Base-by-base conservation (phyloP, 2,329 filamentous ascomycete species). In the Elsinoe fawcettii region DNA sequence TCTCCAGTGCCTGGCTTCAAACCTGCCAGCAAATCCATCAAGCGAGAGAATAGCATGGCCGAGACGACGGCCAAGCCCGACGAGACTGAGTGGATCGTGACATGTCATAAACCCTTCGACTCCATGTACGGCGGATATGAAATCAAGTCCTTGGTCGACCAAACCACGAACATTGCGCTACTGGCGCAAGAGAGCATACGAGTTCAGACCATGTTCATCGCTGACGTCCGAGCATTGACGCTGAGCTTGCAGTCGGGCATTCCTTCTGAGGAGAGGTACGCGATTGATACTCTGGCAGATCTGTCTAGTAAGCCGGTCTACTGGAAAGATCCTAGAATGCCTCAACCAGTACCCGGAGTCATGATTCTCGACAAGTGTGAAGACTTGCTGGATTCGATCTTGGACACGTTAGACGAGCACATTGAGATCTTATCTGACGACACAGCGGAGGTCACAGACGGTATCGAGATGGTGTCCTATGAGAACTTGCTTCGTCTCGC, bases 391-490 rank as follows among this genome's bases (percentile, higher is more conserved):
- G 93, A 97, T 60, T 86, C 87, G 0, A 73, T 99, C 54, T 77
- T 96, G 32, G 93, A 97, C 63, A 96, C 89, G 67, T 93, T 89
- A 1, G 90, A 96, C 70, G 87, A 91, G 11, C 90, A 96, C 68
- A 76, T 92, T 22, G 90, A 96, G 37, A 69, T 88, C 9, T 78
- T 99, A n/a, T 86, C 85, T 0, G 89, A 96, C 62, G 85, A 92
- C 67, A 86, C 90, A 1, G 83, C 84, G 3, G 90, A 96, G 66
- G 85, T 95, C 0, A 93, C 89, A 0, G 90, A 96, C 67, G 88
- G 88, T 59, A 86, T 96, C 63, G 81, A 89, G 61, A 77, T 99
- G 34, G 83, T 82, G 3, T 81, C 89, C 0, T 97, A 97, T 67
- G 93, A 97, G 69, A 91, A 96, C 60, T 81, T 96, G 1, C 75